Base-by-base conservation (phyloP, 148 eudicot genomes). In the Beta vulgaris region DNA sequence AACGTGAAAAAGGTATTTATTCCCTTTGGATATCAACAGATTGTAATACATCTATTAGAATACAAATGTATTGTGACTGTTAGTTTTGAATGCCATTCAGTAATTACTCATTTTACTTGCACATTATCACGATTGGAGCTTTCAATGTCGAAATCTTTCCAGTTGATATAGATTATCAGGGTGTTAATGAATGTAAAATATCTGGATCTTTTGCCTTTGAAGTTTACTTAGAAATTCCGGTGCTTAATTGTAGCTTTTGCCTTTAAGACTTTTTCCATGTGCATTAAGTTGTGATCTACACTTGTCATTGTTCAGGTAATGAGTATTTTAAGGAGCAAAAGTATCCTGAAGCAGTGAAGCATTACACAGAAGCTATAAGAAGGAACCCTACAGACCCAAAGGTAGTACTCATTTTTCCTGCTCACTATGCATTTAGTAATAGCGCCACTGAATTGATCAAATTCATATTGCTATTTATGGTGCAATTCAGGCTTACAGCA, bases 1-100 rank as follows among this genome's bases (percentile, higher is more conserved):
- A 96, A 81, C 94, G 99, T 40, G 99, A 96, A 82, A 96, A 96
- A 89, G 99, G 99, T 95, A 84, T 0, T 19, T 37, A 9, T n/a
- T 34, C 18, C 31, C 11, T 65, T n/a, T n/a, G n/a, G n/a, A n/a
- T n/a, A n/a, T n/a, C n/a, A n/a, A n/a, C n/a, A n/a, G n/a, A n/a
- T n/a, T n/a, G n/a, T n/a, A n/a, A n/a, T n/a, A n/a, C n/a, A n/a
- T n/a, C n/a, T n/a, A n/a, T n/a, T n/a, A n/a, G n/a, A n/a, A n/a
- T n/a, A n/a, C n/a, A n/a, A n/a, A n/a, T n/a, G n/a, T n/a, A n/a
- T n/a, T n/a, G n/a, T n/a, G n/a, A n/a, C n/a, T n/a, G n/a, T n/a
- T n/a, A n/a, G n/a, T n/a, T n/a, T n/a, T n/a, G n/a, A n/a, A n/a
- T n/a, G n/a, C n/a, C n/a, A n/a, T n/a, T n/a, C n/a, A n/a, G n/a